Conservation (phyloP, 2,329 filamentous ascomycete genomes). For the Colletotrichum somersetense region DNA sequence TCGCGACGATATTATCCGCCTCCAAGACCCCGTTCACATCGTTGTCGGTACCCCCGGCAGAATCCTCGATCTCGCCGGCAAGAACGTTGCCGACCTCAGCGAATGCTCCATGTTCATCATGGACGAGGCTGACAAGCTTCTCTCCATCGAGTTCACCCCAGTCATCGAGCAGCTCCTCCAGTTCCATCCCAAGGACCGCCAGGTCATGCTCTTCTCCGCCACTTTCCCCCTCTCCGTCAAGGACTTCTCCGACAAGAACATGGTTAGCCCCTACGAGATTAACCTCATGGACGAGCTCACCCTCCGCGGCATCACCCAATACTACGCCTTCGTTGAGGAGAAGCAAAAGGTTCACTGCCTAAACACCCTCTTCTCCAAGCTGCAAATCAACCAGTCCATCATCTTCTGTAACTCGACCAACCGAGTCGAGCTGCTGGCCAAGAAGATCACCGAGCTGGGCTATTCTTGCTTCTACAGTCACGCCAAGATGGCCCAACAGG, state of each 20-base stretch:
- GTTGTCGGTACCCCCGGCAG: conserved; percentile 96
- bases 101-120: conserved; percentile 99
- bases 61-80: conserved; percentile 95
- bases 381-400: conserved; percentile 99
- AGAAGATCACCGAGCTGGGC: conserved; percentile 98
- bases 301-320: conserved; percentile 97
- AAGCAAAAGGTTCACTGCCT: conserved; percentile 99
- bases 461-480: conserved; percentile 99
- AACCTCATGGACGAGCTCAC: conserved; percentile 99
- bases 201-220: conserved; percentile 99
- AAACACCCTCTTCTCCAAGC: conserved; percentile 98
- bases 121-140: conserved; percentile 98
- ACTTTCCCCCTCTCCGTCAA: conserved; percentile 98
- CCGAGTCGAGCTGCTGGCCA: conserved; percentile 94
- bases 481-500: conserved; percentile 96
- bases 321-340: conserved; percentile 99
- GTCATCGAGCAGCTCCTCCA: conserved; percentile 96
- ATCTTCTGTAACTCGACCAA: conserved; percentile 99
- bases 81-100: conserved; percentile 95
- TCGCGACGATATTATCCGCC: conserved; percentile 94
- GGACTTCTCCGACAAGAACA: conserved; percentile 98
- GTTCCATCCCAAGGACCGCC: conserved; percentile 96
- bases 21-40: conserved; percentile 95
- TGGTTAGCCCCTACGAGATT: conserved; percentile 96
- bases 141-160: conserved; percentile 96